Conservation (phyloP, 768 basidiomycete genomes). For the Suillus americanus region DNA sequence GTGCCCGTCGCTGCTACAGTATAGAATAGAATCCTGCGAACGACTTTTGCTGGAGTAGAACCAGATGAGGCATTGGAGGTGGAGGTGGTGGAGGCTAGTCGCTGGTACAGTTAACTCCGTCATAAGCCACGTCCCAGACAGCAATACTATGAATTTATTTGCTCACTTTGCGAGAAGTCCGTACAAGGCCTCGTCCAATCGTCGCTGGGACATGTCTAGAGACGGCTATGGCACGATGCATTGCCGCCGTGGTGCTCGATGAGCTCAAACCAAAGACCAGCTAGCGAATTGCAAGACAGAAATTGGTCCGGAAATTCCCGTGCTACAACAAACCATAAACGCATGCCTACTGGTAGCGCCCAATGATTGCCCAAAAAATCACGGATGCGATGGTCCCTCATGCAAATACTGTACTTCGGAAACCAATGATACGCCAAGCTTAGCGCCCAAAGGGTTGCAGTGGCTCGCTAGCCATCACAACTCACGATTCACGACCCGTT, state of each 20-base stretch:
- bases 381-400: neutral
- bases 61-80: conserved; percentile 20
- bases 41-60: conserved; percentile 54
- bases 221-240: conserved; percentile 58
- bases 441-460: neutral
- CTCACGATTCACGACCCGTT: neutral
- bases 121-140: conserved; percentile 8
- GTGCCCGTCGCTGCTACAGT: conserved; percentile 66
- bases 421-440: neutral
- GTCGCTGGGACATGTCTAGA: conserved; percentile 49
- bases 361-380: neutral
- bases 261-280: conserved; percentile 3
- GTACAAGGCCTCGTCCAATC: conserved; percentile 46
- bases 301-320: conserved; percentile 10
- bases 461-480: neutral
- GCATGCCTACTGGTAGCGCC: neutral
- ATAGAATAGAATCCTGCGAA: conserved; percentile 65
- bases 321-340: neutral
- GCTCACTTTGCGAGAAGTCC: conserved; percentile 61
- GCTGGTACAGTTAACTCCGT: conserved; percentile 37
- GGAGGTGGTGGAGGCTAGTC: conserved; percentile 56
- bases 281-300: neutral
- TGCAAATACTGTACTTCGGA: neutral
- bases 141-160: conserved; percentile 1
- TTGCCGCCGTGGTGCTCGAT: conserved; percentile 21